These are phyloP conservation scores for Sanghuangporus sanghuang DNA, from an alignment of 1,284 basidiomycete species.

Conservation along the genomic window DNA sequence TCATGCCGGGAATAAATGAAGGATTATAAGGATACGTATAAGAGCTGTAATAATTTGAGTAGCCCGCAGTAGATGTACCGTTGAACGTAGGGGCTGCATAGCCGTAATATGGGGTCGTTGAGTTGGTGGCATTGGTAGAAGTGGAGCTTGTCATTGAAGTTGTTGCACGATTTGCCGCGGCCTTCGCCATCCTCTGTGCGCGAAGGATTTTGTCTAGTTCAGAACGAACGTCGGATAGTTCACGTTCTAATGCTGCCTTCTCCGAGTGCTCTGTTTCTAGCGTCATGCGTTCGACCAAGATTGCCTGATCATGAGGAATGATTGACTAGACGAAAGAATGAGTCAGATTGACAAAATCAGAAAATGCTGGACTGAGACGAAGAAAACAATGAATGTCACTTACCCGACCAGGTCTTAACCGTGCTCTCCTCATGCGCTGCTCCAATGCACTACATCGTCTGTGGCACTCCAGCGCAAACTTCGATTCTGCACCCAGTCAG, in stretches of 20 bases:
- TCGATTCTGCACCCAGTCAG: slow-evolving; percentile 44
- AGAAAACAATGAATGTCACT: slow-evolving; percentile 19
- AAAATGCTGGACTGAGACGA: neutral
- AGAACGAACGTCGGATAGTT: slow-evolving; percentile 53
- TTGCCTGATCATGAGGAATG: slow-evolving; percentile 55
- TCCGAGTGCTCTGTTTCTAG: slow-evolving; percentile 63
- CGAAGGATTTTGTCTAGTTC: slow-evolving; percentile 64
- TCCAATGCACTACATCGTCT: slow-evolving; percentile 49
- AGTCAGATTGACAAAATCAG: slow-evolving; percentile 3
- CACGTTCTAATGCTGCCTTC: slow-evolving; percentile 46
- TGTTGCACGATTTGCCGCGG: slow-evolving; percentile 18
- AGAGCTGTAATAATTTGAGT: slow-evolving; percentile 32
- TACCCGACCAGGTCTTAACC: slow-evolving; percentile 53
- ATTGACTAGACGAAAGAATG: slow-evolving; percentile 38
- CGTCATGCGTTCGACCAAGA: slow-evolving; percentile 54
- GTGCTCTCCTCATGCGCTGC: slow-evolving; percentile 49
- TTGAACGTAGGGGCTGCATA: slow-evolving; percentile 19
- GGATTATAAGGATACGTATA: slow-evolving; percentile 36
- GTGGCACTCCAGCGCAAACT: slow-evolving; percentile 61
- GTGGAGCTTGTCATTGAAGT: neutral
- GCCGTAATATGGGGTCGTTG: slow-evolving; percentile 17
- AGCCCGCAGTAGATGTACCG: slow-evolving; percentile 25
- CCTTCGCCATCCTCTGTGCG: slow-evolving; percentile 43
- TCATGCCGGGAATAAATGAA: slow-evolving; percentile 21
- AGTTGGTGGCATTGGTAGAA: slow-evolving; percentile 12